Evolutionary conservation across 148 eudicot species (phyloP), one percentile per base, ranked within the genome.

Genomic region (Chenopodium quinoa): DNA sequence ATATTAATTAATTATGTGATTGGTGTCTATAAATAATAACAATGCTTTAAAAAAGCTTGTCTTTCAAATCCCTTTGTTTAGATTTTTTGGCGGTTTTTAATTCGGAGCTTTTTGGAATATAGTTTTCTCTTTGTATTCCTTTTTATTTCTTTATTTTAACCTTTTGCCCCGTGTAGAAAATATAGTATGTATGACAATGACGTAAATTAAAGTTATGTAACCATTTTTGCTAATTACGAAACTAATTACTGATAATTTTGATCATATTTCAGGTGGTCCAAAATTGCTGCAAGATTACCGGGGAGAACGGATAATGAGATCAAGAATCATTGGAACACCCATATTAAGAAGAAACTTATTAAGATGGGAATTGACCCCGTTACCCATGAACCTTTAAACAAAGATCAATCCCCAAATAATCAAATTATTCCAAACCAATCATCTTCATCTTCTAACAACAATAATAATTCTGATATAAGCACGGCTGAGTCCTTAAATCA

Each of bases 231-330:
- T 40, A 71, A 10, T 46, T 17, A 72, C 11, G 14, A n/a, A 12
- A 23, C 34, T 73, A 73, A 73, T 47, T 27, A 7, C 40, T 7
- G 32, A 11, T 25, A 9, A 8, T 29, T 46, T 25, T 22, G 22
- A 60, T 81, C 23, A 60, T 40, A 13, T 50, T 63, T 80, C 84
- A 95, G 99, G 78, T 95, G 99, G 99, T 93, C 99, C 23, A 93
- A 92, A 81, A 95, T 95, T 78, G 99, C 99, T 2, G 87, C 97
- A 74, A 89, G 88, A 77, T 85, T 95, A 75, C 95, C 99, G 0
- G 99, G 99, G 80, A 90, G 99, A 52, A 95, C 99, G 5, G 99
- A 95, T 74, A 95, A 95, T 17, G 99, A 95, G 81, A 95, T 95
- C 65, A 95, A 95, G 76, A 95, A 95, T 80, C 97, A 92, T 52